A percentile compares a stretch with the other conserved stretches of the same genome.
Conservation (phyloP, 2,329 filamentous ascomycete species). For the Claviceps capensis region DNA sequence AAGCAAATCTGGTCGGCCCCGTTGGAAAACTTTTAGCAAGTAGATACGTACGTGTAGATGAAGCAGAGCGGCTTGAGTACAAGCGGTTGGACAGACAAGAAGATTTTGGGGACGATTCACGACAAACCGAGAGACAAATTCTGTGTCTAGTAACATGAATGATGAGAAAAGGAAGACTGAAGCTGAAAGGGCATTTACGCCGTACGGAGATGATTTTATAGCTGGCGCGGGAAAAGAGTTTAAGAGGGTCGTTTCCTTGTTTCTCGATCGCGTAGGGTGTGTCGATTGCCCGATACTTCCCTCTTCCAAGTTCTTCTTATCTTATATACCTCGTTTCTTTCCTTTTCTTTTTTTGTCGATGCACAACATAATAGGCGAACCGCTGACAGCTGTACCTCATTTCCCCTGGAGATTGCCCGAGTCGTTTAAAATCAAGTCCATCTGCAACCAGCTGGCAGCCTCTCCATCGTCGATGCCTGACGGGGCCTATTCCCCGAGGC, state of each 20-base stretch:
- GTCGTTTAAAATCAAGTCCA: too few relatives aligned
- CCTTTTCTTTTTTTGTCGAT: not conserved
- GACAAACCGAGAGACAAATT: conserved; percentile 13
- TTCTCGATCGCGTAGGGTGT: too few relatives aligned
- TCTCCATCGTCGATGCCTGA: too few relatives aligned
- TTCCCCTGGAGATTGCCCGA: too few relatives aligned
- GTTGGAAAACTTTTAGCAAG: not conserved
- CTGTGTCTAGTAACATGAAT: conserved; percentile 5
- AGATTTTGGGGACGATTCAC: conserved; percentile 2
- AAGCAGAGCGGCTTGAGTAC: conserved; percentile 9
- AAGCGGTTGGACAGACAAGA: conserved; percentile 10
- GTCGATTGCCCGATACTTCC: too few relatives aligned
- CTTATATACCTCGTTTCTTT: not conserved
- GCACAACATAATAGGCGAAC: too few relatives aligned
- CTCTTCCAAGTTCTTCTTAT: not conserved
- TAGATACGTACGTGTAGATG: conserved; percentile 2
- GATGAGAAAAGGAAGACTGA: too few relatives aligned
- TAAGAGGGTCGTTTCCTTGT: conserved; percentile 2
- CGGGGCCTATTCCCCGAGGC: too few relatives aligned
- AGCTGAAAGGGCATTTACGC: not conserved
- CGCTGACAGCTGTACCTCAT: too few relatives aligned
- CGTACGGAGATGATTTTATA: not conserved
- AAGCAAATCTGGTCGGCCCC: not conserved
- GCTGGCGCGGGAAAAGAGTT: conserved; percentile 3
- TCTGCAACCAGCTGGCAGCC: too few relatives aligned